Conservation (phyloP, 2,329 filamentous ascomycete species). For the Karstenula rhodostoma region DNA sequence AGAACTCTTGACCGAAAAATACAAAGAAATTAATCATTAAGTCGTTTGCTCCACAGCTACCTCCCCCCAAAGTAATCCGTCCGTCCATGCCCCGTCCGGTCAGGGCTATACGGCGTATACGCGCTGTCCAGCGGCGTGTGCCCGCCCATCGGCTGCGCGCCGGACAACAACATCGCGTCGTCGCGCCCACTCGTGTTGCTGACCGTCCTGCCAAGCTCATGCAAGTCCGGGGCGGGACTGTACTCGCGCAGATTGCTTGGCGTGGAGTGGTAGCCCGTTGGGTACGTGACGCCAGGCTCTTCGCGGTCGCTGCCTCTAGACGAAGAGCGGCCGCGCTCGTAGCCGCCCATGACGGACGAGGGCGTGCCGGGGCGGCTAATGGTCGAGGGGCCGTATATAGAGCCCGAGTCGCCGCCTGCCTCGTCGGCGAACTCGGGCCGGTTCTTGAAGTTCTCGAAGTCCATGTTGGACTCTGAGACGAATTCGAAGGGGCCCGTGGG, state of each 20-base stretch:
- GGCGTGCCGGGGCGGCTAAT: constrained; percentile 69
- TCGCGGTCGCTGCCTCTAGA: constrained; percentile 38
- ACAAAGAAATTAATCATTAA: neutral
- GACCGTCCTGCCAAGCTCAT: constrained; percentile 28
- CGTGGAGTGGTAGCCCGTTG: constrained; percentile 58
- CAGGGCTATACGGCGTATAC: constrained; percentile 43
- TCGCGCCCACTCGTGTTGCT: constrained; percentile 37
- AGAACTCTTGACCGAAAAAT: neutral
- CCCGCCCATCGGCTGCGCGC: constrained; percentile 47
- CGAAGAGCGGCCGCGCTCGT: constrained; percentile 32
- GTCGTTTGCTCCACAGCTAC: neutral
- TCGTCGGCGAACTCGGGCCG: constrained; percentile 86
- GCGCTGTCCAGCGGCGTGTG: constrained; percentile 21
- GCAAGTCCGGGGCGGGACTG: constrained; percentile 48
- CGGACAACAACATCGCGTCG: constrained; percentile 33
- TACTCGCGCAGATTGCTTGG: constrained; percentile 53
- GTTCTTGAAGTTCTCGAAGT: constrained; percentile 93
- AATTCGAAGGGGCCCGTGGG: constrained; percentile 76
- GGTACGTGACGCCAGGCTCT: constrained; percentile 53
- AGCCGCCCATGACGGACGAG: constrained; percentile 43
- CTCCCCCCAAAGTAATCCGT: constrained; percentile 32
- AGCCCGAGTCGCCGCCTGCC: constrained; percentile 73
- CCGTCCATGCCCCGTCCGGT: constrained; percentile 23
- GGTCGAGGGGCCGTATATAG: constrained; percentile 63
- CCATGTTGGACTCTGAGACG: constrained; percentile 83